phyloP scores from a whole-genome alignment of 371 early-diverging fungal species.

The Saksenaea oblongispora region DNA sequence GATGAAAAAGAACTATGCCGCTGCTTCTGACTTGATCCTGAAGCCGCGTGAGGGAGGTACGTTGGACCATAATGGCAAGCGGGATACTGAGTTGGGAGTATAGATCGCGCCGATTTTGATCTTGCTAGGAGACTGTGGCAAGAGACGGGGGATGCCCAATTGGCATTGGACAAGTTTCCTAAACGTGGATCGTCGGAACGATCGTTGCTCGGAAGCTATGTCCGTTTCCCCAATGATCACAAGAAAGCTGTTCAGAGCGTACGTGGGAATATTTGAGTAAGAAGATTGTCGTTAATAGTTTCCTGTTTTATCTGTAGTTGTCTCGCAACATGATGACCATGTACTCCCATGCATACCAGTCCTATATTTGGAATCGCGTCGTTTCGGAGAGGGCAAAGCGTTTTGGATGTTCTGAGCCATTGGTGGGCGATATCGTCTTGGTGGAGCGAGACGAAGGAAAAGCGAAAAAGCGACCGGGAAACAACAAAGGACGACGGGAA shows the following conservation, averaged over 20 bases:
- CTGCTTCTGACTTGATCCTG: slow-evolving; percentile 80
- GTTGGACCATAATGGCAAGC: not conserved
- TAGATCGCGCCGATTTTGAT: slow-evolving; percentile 60
- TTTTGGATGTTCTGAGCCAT: slow-evolving; percentile 69
- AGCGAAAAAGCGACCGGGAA: slow-evolving; percentile 6
- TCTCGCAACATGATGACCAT: slow-evolving; percentile 87
- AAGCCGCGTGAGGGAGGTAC: slow-evolving; percentile 72
- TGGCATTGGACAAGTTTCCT: slow-evolving; percentile 71
- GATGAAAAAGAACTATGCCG: slow-evolving; percentile 74
- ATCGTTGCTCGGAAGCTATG: slow-evolving; percentile 60
- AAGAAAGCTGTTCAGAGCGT: slow-evolving; percentile 67
- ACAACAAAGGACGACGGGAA: slow-evolving; percentile 31
- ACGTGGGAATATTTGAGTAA: too few species aligned
- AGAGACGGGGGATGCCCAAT: slow-evolving; percentile 61
- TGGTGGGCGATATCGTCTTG: slow-evolving; percentile 87
- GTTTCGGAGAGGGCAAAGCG: slow-evolving; percentile 75
- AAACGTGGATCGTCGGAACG: slow-evolving; percentile 73
- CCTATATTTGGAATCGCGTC: slow-evolving; percentile 92
- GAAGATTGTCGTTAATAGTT: too few species aligned
- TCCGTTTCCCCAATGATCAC: slow-evolving; percentile 46
- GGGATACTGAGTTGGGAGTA: not conserved
- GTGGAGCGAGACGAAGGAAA: slow-evolving; percentile 18
- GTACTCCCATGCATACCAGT: slow-evolving; percentile 98
- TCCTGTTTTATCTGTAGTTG: slow-evolving; percentile 44
- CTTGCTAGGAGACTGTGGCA: slow-evolving; percentile 74